These are phyloP conservation scores for Xerophyta viscosa DNA, from an alignment of 106 monocot species.

Conservation along the genomic window DNA sequence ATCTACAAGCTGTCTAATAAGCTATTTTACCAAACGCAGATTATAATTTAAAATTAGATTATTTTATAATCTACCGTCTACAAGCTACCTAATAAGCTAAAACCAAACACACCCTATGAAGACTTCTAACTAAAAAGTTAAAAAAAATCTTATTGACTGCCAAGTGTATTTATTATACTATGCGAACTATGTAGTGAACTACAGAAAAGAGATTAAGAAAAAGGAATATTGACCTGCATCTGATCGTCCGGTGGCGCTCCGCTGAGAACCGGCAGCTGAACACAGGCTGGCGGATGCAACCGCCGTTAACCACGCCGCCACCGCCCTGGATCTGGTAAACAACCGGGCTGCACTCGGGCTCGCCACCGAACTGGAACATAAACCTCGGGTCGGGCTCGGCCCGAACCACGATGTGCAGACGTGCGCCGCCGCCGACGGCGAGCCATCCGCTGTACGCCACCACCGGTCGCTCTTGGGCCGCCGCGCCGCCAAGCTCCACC, in stretches of 20 bases:
- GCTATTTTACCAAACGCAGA: no score
- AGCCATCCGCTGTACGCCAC: slow-evolving; percentile 61
- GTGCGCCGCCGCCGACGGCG: slow-evolving; percentile 14
- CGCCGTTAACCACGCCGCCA: no score
- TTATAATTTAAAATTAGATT: no score
- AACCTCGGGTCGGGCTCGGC: slow-evolving; percentile 81
- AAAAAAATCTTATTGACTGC: no score
- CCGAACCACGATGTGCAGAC: slow-evolving; percentile 64
- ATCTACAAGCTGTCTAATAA: no score
- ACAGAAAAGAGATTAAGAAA: no score
- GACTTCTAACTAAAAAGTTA: no score
- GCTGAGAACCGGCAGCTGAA: slow-evolving; percentile 73
- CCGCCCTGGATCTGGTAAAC: slow-evolving; percentile 58
- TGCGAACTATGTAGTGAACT: no score
- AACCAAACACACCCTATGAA: no score
- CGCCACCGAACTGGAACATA: slow-evolving; percentile 82
- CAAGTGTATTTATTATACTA: no score
- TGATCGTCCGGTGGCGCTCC: slow-evolving; percentile 30
- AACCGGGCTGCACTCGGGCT: slow-evolving; percentile 86
- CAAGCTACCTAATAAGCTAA: no score
- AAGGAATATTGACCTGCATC: slow-evolving; percentile 26
- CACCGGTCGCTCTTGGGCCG: slow-evolving; percentile 12
- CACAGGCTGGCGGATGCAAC: slow-evolving; percentile 58
- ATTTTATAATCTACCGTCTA: no score
- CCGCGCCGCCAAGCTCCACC: slow-evolving; percentile 24